phyloP scores from a whole-genome alignment of 2,329 filamentous ascomycete species.

The Colletotrichum sp. region DNA sequence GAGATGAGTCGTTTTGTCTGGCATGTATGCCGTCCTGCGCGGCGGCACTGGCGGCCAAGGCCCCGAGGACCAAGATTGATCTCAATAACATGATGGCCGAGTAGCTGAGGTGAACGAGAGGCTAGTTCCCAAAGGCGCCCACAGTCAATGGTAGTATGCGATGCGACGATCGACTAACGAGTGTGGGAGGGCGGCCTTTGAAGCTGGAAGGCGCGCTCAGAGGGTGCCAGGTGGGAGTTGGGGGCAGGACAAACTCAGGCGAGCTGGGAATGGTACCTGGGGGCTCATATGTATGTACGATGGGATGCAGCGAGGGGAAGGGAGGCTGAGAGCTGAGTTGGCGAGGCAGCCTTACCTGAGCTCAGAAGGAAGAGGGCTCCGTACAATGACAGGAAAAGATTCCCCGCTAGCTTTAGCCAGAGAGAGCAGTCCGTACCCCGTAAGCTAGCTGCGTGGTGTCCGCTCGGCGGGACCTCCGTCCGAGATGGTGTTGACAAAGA shows the following conservation, averaged over 20 bases:
- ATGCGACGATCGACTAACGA: conserved; percentile 5
- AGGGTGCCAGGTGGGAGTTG: neutral
- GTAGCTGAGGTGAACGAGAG: neutral
- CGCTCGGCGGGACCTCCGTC: neutral
- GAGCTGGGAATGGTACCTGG: conserved; percentile 3
- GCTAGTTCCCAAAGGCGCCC: neutral
- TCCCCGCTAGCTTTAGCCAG: neutral
- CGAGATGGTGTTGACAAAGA: conserved; percentile 10
- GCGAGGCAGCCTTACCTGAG: conserved; percentile 13
- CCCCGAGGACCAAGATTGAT: conserved; percentile 1
- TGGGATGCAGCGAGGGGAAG: neutral
- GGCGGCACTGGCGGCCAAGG: neutral
- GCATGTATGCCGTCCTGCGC: conserved; percentile 2
- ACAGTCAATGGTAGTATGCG: neutral
- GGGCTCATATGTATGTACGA: conserved; percentile 19
- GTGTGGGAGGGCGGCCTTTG: conserved; percentile 5
- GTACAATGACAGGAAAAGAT: neutral
- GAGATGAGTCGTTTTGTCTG: conserved; percentile 4
- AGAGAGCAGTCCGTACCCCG: neutral
- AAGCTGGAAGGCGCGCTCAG: neutral
- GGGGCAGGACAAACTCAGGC: conserved; percentile 8
- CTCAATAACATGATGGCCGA: neutral
- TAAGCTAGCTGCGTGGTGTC: neutral
- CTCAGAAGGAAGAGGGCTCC: neutral
- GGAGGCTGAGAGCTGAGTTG: conserved; percentile 13